phyloP scores from a whole-genome alignment of 2,329 filamentous ascomycete species.

The Trichoderma koningiopsis region DNA sequence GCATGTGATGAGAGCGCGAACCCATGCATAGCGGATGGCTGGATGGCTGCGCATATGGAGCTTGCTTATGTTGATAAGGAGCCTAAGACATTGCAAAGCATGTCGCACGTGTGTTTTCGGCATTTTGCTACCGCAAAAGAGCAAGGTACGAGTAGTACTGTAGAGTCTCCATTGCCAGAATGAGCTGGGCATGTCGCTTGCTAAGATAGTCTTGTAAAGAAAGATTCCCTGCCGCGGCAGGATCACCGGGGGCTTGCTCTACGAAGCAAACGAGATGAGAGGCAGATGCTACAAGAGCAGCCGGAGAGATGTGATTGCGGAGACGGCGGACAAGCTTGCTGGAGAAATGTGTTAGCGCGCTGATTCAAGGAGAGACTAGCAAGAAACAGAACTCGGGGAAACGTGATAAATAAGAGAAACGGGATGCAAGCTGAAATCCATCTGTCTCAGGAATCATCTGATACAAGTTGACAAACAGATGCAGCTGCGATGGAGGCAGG shows the following conservation, averaged over 20 bases:
- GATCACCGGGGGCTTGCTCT: neutral
- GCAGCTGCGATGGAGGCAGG: neutral
- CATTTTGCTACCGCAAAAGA: neutral
- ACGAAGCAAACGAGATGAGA: neutral
- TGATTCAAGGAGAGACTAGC: constrained; percentile 1
- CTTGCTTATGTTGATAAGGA: neutral
- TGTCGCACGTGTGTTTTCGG: constrained; percentile 11
- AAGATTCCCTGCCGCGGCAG: neutral
- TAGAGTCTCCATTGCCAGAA: neutral
- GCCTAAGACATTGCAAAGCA: constrained; percentile 6
- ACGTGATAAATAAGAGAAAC: constrained; percentile 1
- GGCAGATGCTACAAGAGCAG: neutral
- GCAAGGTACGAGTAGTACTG: neutral
- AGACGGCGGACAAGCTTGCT: constrained; percentile 4
- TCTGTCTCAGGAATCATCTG: constrained; percentile 7
- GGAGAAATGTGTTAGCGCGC: constrained; percentile 11
- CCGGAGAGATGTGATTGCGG: constrained; percentile 15
- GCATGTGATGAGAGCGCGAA: neutral
- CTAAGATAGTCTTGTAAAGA: neutral
- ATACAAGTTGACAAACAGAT: neutral
- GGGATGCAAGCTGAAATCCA: neutral
- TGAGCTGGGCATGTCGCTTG: neutral
- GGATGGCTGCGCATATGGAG: neutral
- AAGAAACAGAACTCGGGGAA: neutral
- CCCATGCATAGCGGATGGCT: neutral